These are phyloP conservation scores for Tetratostichococcus sp. DNA, from an alignment of 139 green algal genomes.

Conservation along the genomic window DNA sequence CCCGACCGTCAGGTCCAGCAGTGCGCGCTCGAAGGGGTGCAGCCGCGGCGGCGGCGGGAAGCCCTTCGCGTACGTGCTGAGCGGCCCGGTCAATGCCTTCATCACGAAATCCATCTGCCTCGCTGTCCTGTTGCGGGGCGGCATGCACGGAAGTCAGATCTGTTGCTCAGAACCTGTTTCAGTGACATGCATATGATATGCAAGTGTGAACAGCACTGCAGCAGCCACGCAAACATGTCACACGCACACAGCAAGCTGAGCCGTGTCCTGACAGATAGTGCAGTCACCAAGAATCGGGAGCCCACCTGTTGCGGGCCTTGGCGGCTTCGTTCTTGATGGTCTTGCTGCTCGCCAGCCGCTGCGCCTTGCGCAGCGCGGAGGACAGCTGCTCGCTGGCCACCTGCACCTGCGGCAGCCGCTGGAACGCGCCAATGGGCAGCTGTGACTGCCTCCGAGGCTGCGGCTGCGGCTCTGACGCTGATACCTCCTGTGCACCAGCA, in stretches of 20 bases:
- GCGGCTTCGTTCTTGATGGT: conserved; percentile 70
- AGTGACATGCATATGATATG: no score
- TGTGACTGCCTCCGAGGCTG: background rate
- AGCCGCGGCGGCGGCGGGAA: conserved; percentile 66
- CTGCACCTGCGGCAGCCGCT: conserved; percentile 37
- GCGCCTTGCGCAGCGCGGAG: conserved; percentile 55
- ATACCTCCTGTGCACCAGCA: no score
- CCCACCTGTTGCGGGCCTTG: conserved; percentile 53
- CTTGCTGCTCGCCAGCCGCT: conserved; percentile 29
- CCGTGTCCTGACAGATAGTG: no score
- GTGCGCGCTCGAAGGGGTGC: conserved; percentile 85
- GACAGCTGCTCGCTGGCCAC: conserved; percentile 57
- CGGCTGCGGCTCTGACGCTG: no score
- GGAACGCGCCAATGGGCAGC: conserved; percentile 14
- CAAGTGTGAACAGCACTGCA: no score
- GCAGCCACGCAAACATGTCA: no score
- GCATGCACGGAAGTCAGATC: no score
- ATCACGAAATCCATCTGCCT: conserved; percentile 69
- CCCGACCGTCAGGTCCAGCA: conserved; percentile 89
- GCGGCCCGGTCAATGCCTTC: conserved; percentile 51
- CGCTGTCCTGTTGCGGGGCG: conserved; percentile 30
- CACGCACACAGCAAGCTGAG: no score
- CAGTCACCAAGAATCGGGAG: no score
- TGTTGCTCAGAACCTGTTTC: no score
- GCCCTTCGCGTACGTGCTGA: conserved; percentile 50